phyloP scores from a whole-genome alignment of 176 grass and related monocot species.

The Cocos nucifera region DNA sequence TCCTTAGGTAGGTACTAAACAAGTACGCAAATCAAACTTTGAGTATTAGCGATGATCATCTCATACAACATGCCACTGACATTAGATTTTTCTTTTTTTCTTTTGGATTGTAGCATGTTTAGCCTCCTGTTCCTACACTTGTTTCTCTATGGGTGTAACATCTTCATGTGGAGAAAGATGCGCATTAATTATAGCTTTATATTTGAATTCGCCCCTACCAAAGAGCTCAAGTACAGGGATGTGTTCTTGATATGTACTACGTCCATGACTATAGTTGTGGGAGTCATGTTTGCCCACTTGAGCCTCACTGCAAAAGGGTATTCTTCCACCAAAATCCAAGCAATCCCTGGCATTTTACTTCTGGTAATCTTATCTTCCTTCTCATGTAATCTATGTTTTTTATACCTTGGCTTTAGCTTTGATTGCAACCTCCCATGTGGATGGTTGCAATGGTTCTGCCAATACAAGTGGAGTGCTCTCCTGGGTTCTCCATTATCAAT shows the following conservation, averaged over 20 bases:
- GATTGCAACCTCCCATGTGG: no score
- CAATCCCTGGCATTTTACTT: slow-evolving; percentile 77
- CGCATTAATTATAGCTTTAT: slow-evolving; percentile 93
- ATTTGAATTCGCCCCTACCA: slow-evolving; percentile 81
- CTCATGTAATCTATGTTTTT: no score
- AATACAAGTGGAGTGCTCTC: not conserved
- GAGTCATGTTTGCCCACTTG: slow-evolving; percentile 81
- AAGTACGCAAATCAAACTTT: no score
- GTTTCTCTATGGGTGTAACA: slow-evolving; percentile 94
- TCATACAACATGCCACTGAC: no score
- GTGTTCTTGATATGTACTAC: slow-evolving; percentile 76
- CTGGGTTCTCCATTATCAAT: not conserved
- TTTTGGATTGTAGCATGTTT: slow-evolving; percentile 59
- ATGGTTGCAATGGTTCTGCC: no score
- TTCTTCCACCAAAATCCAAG: slow-evolving; percentile 72
- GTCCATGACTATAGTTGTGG: slow-evolving; percentile 63
- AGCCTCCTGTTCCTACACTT: slow-evolving; percentile 90
- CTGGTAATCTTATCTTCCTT: slow-evolving; percentile 37
- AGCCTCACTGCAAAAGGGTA: slow-evolving; percentile 48
- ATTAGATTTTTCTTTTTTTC: no score
- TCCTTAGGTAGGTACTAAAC: slow-evolving; percentile 45
- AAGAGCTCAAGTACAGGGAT: slow-evolving; percentile 80
- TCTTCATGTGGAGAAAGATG: slow-evolving; percentile 96
- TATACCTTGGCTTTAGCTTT: no score
- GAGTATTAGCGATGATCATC: no score